Base-by-base conservation (phyloP, 495 filamentous ascomycete species). In the Aspergillus indologenus region DNA sequence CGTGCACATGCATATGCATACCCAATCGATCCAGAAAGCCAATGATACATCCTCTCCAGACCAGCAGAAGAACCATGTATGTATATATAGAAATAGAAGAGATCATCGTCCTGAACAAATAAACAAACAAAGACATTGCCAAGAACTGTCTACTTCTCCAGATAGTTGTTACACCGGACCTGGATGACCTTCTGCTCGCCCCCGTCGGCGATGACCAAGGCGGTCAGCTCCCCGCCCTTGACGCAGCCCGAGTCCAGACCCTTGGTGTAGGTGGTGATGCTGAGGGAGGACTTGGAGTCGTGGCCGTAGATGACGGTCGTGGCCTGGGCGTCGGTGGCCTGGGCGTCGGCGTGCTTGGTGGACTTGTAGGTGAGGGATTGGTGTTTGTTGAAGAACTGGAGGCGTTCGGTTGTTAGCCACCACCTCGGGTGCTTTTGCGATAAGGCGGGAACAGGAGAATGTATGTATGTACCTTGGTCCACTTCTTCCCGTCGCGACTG, bases 241-340 rank as follows among this genome's bases (percentile, higher is more conserved):
- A 89, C 83, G 67, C 92, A 97, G 1, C 86, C 87, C 0, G 85
- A 85, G 68, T 98, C 94, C 20, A 98, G 76, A 1, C 94, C 94
- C 66, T 90, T 91, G 45, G 86, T 87, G 68, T 91, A 95, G 29
- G 73, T 73, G 46, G 81, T 71, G 7, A 89, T 70, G 44, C 87
- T 84, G 18, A 96, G 79, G 0, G 89, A 90, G 0, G 74, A 69
- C 44, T 84, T 84, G 43, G 90, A 82, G 69, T 98, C 90, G 67
- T 98, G 94, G 3, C 93, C 94, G 67, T 96, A 98, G 49, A 89
- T 78, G 20, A 94, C 83, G 19, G 87, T 87, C 45, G 64, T 75
- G 1, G 71, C 66, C 23, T 72, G 63, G 2, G 68, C 59, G 1
- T 53, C 56, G 5, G 66, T 61, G 3, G 64, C 61, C 42, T 71